Base-by-base conservation (phyloP, 2,329 filamentous ascomycete genomes). In the Trichophyton simii region DNA sequence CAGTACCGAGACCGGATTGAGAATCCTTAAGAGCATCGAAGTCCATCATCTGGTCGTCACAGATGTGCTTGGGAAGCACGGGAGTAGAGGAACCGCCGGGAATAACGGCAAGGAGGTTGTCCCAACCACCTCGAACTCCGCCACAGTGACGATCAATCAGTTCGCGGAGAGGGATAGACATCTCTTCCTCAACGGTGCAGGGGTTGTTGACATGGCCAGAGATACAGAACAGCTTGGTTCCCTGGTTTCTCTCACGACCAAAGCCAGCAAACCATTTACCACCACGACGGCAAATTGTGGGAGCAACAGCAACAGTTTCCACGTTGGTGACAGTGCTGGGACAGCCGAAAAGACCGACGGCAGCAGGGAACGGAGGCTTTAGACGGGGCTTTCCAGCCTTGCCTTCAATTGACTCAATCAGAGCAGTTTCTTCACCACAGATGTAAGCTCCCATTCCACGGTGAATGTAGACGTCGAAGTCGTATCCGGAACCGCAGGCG, bases 171-270 rank as follows among this genome's bases (percentile, higher is more conserved):
- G 94, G 88, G 68, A 99, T 99, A 59, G 89, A 95, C 94, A 99
- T 99, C 79, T 99, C 94, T 79, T 99, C 94, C 77, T 99, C 94
- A 64, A 99, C 94, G 0, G 94, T 97, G 76, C 85, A 90, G 60
- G 94, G 94, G 80, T 97, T 95, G 83, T 99, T 99, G 79, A 99
- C 94, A 76, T 97, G 90, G 31, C 94, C 94, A 60, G 92, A 97
- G 74, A 99, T 97, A 70, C 91, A 96, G 81, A 88, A 99, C 48
- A 99, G 87, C 82, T 99, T 99, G 66, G 94, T 99, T 70, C 94
- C 94, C 69, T 90, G 83, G 79, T 99, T 99, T 67, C 94, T 87
- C 80, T 97, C 92, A 68, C 94, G 91, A 60, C 94, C 94, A 72
- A 99, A 97, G 59, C 84, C 79, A 66, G 89, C 89, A 73, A 99